Evolutionary conservation across 495 filamentous ascomycete species (phyloP).

Genomic region (Talaromyces stipitatus): DNA sequence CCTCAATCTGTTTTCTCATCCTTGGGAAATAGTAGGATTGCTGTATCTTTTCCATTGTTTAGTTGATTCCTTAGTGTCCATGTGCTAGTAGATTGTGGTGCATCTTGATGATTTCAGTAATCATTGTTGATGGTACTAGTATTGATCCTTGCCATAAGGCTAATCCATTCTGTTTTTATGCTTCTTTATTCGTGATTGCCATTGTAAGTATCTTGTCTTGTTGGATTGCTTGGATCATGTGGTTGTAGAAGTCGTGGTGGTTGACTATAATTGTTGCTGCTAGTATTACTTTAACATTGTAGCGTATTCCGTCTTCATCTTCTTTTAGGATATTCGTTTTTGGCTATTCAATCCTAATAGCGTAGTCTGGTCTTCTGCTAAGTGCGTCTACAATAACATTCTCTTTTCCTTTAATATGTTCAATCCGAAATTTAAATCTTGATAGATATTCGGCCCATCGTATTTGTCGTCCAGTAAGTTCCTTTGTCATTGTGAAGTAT

Average conservation of each 20-base stretch:
- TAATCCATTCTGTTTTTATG: conserved; percentile 4
- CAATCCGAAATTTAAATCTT: no score
- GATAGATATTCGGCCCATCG: no score
- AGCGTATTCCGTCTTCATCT: conserved; percentile 6
- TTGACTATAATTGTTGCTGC: conserved; percentile 1
- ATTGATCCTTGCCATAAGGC: conserved; percentile 7
- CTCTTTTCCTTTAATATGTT: conserved; percentile 12
- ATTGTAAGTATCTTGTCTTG: background rate
- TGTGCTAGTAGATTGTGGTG: background rate
- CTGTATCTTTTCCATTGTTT: conserved; percentile 8
- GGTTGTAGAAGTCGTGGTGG: background rate
- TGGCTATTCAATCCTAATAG: background rate
- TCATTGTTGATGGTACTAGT: conserved; percentile 3
- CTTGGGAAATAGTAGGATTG: conserved; percentile 6
- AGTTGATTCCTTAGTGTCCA: background rate
- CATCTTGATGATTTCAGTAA: conserved; percentile 4
- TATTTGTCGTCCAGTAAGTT: conserved; percentile 8
- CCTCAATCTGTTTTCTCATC: background rate
- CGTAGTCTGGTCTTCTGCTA: conserved; percentile 11
- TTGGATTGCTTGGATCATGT: background rate
- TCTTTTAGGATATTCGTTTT: conserved; percentile 6
- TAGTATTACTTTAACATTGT: conserved; percentile 6
- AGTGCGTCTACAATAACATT: conserved; percentile 9
- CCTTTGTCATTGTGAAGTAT: conserved; percentile 12
- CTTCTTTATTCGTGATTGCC: background rate